These are phyloP conservation scores for Jamesozyma hellenica DNA, from an alignment of 805 yeast species.

Conservation along the genomic window DNA sequence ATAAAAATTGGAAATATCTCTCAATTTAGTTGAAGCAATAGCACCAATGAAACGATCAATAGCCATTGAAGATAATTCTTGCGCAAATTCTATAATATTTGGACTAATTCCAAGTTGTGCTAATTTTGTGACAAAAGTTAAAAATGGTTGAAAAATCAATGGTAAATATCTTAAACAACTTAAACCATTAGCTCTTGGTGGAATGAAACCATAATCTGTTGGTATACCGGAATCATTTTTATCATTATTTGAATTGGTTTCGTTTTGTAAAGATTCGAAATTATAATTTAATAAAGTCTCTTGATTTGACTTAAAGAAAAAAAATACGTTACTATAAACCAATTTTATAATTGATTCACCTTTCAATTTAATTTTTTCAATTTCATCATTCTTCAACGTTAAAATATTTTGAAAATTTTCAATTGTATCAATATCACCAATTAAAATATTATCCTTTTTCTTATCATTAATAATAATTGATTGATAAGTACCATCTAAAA, in stretches of 20 bases:
- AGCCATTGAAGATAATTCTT: conserved; percentile 30
- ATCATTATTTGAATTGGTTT: not conserved
- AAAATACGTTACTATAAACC: conserved; percentile 24
- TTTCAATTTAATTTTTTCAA: conserved; percentile 31
- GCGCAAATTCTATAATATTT: conserved; percentile 30
- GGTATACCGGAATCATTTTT: conserved; percentile 24
- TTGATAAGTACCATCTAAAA: conserved; percentile 41
- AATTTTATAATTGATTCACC: conserved; percentile 33
- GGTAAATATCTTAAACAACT: conserved; percentile 46
- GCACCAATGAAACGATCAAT: conserved; percentile 38
- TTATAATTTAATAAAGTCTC: conserved; percentile 3
- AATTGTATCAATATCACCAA: conserved; percentile 19
- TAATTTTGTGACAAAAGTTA: conserved; percentile 34
- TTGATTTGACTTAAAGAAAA: conserved; percentile 30
- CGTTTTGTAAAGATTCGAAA: not conserved
- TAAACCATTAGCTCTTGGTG: conserved; percentile 55
- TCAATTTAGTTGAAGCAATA: conserved; percentile 41
- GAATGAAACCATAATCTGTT: conserved; percentile 44
- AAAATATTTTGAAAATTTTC: conserved; percentile 32
- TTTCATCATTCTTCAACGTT: conserved; percentile 35
- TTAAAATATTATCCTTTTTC: conserved; percentile 27
- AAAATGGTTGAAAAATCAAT: conserved; percentile 35
- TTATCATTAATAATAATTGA: conserved; percentile 34
- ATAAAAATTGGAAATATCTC: conserved; percentile 37
- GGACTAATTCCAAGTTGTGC: conserved; percentile 36